These are phyloP conservation scores for Quercus mongolica DNA, from an alignment of 306 rosid species.

Conservation along the genomic window DNA sequence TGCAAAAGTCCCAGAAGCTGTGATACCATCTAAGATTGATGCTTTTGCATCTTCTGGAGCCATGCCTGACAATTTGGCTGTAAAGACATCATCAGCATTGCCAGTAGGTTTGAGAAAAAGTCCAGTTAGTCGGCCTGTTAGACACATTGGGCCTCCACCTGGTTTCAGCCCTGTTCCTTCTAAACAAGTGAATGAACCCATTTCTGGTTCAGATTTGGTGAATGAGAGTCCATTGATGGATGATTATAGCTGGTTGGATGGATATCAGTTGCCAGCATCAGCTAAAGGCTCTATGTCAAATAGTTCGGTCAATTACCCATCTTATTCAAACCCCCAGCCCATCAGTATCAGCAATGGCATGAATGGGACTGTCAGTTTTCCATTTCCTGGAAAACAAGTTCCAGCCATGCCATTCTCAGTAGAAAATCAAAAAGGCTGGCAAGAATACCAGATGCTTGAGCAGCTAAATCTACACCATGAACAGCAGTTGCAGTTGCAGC, in stretches of 20 bases:
- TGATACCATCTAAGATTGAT: slow-evolving; percentile 42
- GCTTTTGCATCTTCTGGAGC: slow-evolving; percentile 40
- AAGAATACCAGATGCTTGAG: slow-evolving; percentile 61
- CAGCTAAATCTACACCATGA: slow-evolving; percentile 55
- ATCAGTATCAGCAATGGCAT: slow-evolving; percentile 42
- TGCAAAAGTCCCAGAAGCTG: slow-evolving; percentile 44
- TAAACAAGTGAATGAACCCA: slow-evolving; percentile 49
- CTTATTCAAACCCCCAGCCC: slow-evolving; percentile 43
- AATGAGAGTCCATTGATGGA: slow-evolving; percentile 66
- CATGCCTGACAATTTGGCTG: slow-evolving; percentile 24
- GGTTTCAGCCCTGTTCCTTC: slow-evolving; percentile 70
- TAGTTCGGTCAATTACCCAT: slow-evolving; percentile 37
- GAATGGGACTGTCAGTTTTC: slow-evolving; percentile 56
- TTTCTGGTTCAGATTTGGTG: slow-evolving; percentile 36
- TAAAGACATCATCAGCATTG: slow-evolving; percentile 33
- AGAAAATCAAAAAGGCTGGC: slow-evolving; percentile 67
- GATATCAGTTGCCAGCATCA: slow-evolving; percentile 78
- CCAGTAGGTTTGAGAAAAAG: slow-evolving; percentile 46
- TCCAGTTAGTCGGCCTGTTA: slow-evolving; percentile 78
- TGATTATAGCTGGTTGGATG: slow-evolving; percentile 98
- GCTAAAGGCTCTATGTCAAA: slow-evolving; percentile 37
- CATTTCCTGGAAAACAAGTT: slow-evolving; percentile 87
- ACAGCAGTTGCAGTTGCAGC: slow-evolving; percentile 68
- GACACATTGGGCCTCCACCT: slow-evolving; percentile 96
- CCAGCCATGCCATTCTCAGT: slow-evolving; percentile 48